Base-by-base conservation (phyloP, 1,284 basidiomycete genomes). In the Bothia castanella region DNA sequence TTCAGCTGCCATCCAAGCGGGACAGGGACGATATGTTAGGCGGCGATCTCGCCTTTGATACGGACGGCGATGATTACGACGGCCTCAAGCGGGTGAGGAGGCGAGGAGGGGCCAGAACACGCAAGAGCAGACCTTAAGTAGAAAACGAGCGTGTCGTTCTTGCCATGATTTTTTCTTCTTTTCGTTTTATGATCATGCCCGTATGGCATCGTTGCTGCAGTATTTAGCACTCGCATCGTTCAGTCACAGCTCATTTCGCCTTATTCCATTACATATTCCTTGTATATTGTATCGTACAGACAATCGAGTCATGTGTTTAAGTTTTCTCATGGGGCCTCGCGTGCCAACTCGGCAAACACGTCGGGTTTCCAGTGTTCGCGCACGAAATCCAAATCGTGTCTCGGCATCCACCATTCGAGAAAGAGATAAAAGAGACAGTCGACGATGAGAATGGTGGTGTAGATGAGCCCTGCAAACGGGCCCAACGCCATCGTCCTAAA, bases 361-460 rank as follows among this genome's bases (percentile, higher is more conserved):
- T 61, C 47, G 2, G 65, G 63, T 36, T 72, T 68, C 76, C 77
- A 78, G 42, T 73, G 68, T 53, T 64, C 69, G 13, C 68, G 69
- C 2, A 89, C 88, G 61, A 79, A 85, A 63, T 92, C 84, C 46
- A 91, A 68, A 42, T 83, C 75, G 35, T 82, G 77, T 21, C 80
- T 72, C 0, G 90, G 90, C 63, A 83, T 75, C 72, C 80, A 80
- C 84, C 83, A 88, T 60, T 92, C 87, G 4, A 94, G 70, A 45
- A 89, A 72, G 56, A 80, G 59, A 63, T 88, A 89, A 65, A 92
- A 92, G 10, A 92, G 65, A 61, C 88, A 89, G 53, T 90, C 86
- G 2, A 92, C 87, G 19, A 89, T 72, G 23, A 93, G 72, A 17
- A 94, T 91, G 49, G 84, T 81, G 1, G 83, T 80, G 59, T 87